Evolutionary conservation across 2,329 filamentous ascomycete genomes (phyloP).

Genomic region (Xylariales sp.): DNA sequence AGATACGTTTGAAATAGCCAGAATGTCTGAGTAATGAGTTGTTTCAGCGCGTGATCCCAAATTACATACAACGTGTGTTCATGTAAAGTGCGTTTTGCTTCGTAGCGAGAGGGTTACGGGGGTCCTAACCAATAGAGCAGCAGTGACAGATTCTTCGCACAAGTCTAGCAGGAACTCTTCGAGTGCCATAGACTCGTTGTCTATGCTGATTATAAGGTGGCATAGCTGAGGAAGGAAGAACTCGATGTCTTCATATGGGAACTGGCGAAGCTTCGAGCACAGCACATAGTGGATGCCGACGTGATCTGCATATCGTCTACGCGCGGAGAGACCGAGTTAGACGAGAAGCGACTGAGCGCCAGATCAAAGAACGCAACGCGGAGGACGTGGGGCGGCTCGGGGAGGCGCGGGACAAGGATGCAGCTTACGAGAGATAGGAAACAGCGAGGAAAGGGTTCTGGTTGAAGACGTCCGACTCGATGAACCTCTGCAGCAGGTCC

Average conservation of each 20-base stretch:
- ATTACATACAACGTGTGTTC: no score
- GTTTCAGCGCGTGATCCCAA: constrained; percentile 18
- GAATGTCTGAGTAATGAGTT: constrained; percentile 65
- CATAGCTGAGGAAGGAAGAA: constrained; percentile 88
- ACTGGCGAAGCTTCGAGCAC: constrained; percentile 83
- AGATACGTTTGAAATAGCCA: constrained; percentile 89
- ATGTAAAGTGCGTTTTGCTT: no score
- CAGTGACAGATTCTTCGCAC: constrained; percentile 83
- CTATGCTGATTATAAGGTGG: constrained; percentile 80
- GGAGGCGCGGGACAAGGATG: no score
- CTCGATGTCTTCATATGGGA: constrained; percentile 87
- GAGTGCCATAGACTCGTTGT: constrained; percentile 88
- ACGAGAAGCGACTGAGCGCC: no score
- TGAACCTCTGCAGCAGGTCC: constrained; percentile 85
- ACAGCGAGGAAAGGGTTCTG: constrained; percentile 84
- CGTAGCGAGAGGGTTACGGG: constrained; percentile 2
- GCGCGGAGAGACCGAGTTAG: no score
- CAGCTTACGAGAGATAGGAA: constrained; percentile 78
- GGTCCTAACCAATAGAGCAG: constrained; percentile 67
- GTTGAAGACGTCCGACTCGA: constrained; percentile 93
- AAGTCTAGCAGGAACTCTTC: constrained; percentile 84
- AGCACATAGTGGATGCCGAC: constrained; percentile 87
- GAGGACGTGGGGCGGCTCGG: no score
- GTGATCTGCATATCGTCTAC: constrained; percentile 81
- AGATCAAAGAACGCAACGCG: constrained; percentile 4